Base-by-base conservation (phyloP, 2,329 filamentous ascomycete species). In the Trichoderma sp. region DNA sequence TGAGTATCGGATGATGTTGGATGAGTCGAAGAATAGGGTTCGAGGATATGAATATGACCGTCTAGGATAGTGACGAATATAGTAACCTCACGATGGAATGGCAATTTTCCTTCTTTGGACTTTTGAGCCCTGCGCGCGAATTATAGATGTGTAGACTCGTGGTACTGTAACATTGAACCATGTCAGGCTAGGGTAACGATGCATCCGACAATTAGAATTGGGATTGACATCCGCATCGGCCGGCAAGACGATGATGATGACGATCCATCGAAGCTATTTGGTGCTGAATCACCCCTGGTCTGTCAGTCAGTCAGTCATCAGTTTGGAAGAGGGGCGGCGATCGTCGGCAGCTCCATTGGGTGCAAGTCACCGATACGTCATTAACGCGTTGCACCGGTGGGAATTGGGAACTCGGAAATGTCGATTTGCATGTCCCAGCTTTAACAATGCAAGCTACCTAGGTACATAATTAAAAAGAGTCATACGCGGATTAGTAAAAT, bases 61-160 rank as follows among this genome's bases (percentile, higher is more conserved):
- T 68, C 65, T 59, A 68, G 65, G 65, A 68, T 68, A 68, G 39
- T 43, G n/a, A 58, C 23, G 55, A 68, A 68, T 68, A 68, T 68
- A 68, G 53, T 66, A 26, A 30, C 34, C 58, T 32, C 12, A 47
- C 26, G 26, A 13, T 23, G 17, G 36, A 39, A 59, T 28, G 36
- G 50, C 36, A 53, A 20, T n/a, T 67, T 20, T 43, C 23, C 9
- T 50, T 47, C 0, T 12, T 23, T 43, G 20, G 47, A 53, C 11
- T 23, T 23, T 23, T 53, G 47, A 53, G 11, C 11, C 47, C 20
- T 53, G 20, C 47, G 47, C 47, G 15, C 39, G 39, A n/a, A 53
- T 53, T 13, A 13, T 53, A 12, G 26, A 28, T 4, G 5, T 6
- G 4, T 28, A 28, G n/a, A 23, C 47, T 23, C 47, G 47, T 23